Evolutionary conservation across 2,329 filamentous ascomycete species (phyloP).

Genomic region (Fusarium sp.): DNA sequence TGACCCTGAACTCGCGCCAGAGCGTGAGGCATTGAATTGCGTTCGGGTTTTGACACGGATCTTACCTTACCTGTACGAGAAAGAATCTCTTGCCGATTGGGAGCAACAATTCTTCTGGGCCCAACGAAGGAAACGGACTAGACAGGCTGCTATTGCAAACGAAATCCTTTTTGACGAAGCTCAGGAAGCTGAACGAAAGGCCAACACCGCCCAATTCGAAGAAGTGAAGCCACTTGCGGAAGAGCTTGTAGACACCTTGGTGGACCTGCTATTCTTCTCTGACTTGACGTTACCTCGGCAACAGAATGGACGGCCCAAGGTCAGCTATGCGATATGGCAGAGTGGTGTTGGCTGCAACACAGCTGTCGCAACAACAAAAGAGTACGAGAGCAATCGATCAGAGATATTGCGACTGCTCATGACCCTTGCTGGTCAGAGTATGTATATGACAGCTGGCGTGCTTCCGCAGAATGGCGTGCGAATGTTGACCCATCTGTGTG

Average conservation of each 20-base stretch:
- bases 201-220: constrained; percentile 75
- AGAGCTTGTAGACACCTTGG: constrained; percentile 89
- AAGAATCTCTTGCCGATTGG: constrained; percentile 84
- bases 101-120: constrained; percentile 96
- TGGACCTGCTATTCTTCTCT: constrained; percentile 91
- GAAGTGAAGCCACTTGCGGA: constrained; percentile 90
- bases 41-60: constrained; percentile 90
- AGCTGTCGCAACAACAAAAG: constrained; percentile 87
- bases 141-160: constrained; percentile 73
- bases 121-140: constrained; percentile 77
- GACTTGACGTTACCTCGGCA: constrained; percentile 87
- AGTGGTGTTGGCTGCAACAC: constrained; percentile 97
- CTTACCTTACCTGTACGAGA: constrained; percentile 92
- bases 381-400: constrained; percentile 91
- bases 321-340: constrained; percentile 97
- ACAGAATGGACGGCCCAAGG: constrained; percentile 79
- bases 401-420: constrained; percentile 90
- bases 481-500: constrained; percentile 89
- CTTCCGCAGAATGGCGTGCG: constrained; percentile 87
- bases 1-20: constrained; percentile 84
- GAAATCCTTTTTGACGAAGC: constrained; percentile 90
- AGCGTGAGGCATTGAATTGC: constrained; percentile 93
- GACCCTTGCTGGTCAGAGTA: constrained; percentile 87
- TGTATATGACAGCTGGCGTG: constrained; percentile 87
- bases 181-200: constrained; percentile 63